phyloP scores from a whole-genome alignment of 1,284 basidiomycete species.

The Fomitopsis pinicola region DNA sequence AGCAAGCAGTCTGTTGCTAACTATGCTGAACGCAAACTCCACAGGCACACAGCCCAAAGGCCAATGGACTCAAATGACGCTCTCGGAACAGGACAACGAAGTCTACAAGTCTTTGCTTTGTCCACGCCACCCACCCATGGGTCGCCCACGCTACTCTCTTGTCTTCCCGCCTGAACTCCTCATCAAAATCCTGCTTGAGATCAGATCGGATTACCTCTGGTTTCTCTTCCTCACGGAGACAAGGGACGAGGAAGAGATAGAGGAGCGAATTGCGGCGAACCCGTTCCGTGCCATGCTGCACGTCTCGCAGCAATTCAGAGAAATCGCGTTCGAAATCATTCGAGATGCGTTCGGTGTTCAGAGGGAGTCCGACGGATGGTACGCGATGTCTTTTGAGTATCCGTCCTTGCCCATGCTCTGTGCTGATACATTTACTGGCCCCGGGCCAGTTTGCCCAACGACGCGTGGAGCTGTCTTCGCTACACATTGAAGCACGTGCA shows the following conservation, averaged over 20 bases:
- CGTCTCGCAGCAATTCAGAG: constrained; percentile 2
- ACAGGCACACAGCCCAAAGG: too few species aligned
- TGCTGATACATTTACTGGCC: not conserved
- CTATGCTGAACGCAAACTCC: too few species aligned
- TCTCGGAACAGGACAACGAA: not conserved
- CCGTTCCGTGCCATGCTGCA: not conserved
- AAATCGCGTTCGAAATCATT: not conserved
- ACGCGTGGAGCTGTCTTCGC: not conserved
- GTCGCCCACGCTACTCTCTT: not conserved
- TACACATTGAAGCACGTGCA: not conserved
- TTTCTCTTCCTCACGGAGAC: not conserved
- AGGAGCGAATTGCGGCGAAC: not conserved
- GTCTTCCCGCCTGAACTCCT: not conserved
- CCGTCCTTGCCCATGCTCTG: not conserved
- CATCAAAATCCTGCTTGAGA: not conserved
- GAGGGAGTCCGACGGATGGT: not conserved
- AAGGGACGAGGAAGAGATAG: not conserved
- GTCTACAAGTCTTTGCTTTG: not conserved
- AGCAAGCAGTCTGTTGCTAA: too few species aligned
- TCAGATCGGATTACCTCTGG: not conserved
- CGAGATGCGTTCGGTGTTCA: not conserved
- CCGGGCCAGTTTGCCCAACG: not conserved
- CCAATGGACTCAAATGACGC: too few species aligned
- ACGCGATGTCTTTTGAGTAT: not conserved
- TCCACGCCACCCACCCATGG: not conserved